Conservation (phyloP, 495 filamentous ascomycete species). For the Penicillium egyptiacum region DNA sequence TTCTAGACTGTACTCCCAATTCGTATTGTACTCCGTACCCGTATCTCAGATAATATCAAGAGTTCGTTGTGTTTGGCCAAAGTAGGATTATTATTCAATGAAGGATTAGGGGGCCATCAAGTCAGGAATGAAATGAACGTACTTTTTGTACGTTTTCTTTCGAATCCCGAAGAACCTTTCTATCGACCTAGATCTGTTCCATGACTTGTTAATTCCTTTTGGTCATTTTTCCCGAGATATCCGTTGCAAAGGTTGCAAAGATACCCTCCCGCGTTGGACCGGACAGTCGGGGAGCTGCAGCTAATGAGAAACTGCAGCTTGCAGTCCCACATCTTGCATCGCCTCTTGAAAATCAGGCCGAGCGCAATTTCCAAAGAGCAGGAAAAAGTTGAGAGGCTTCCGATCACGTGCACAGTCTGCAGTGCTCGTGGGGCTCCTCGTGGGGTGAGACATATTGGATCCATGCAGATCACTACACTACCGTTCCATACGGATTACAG, state of each 20-base stretch:
- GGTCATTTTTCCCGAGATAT: background rate
- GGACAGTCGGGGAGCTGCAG: background rate
- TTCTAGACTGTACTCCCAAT: background rate
- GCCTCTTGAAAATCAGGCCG: conserved; percentile 20
- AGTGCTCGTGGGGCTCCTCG: conserved; percentile 5
- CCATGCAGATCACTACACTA: background rate
- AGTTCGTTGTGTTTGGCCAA: background rate
- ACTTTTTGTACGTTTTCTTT: background rate
- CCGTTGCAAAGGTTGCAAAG: background rate
- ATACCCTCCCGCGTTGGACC: background rate
- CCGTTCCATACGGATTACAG: background rate
- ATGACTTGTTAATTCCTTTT: background rate
- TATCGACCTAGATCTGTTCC: background rate
- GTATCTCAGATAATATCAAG: background rate
- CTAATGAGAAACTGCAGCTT: conserved; percentile 8
- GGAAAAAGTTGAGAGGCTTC: background rate
- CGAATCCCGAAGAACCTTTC: background rate
- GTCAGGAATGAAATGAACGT: background rate
- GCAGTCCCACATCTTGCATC: conserved; percentile 9
- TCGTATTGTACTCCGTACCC: background rate
- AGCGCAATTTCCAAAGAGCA: conserved; percentile 13
- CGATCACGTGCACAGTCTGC: conserved; percentile 1
- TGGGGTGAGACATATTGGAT: conserved; percentile 11
- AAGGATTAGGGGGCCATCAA: background rate
- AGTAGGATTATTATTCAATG: background rate